Base-by-base conservation (phyloP, 2,329 filamentous ascomycete genomes). In the Teratosphaeria nubilosa region DNA sequence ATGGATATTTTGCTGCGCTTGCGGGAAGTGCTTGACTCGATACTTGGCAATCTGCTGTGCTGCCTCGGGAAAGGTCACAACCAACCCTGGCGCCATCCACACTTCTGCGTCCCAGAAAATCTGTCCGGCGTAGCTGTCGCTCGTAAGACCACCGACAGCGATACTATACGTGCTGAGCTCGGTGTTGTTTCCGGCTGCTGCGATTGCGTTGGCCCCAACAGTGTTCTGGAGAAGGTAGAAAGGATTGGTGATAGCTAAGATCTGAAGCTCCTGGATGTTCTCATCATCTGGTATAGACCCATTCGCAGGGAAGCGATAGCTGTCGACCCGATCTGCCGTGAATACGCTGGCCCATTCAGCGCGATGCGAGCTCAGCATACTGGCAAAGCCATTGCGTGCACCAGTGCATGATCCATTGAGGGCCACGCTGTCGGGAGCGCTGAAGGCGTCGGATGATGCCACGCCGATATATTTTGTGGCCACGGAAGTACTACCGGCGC, bases 391-490 rank as follows among this genome's bases (percentile, higher is more conserved):
- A 31, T 72, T 72, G 5, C 72, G 65, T 57, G 77, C 74, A 45
- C 77, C 85, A 1, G 72, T 69, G 5, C 74, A 66, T 0, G 81
- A 82, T 1, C 84, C 85, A 5, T 77, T 68, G 58, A 76, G 76
- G 1, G 87, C 87, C 1, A 78, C 75, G 1, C 69, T 65, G 58
- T 80, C 74, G 0, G 86, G 81, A 61, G 86, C 73, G 0, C 73
- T 60, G 65, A 88, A 90, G 0, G 84, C 86, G 69, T 90, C 87
- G 0, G 80, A 81, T 1, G 86, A 87, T 3, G 87, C 86, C 54
- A 78, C 80, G 30, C 87, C 87, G 16, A 90, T 78, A 63, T 80
- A 89, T 66, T 90, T 90, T 53, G 78, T 81, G 52, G 89, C 71
- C 1, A 76, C 80, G 2, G 81, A 76, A 0, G 78, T 77, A 62